Evolutionary conservation across 2,329 filamentous ascomycete genomes (phyloP), one percentile per base, ranked within the genome.

Genomic region (Fusarium sp.): DNA sequence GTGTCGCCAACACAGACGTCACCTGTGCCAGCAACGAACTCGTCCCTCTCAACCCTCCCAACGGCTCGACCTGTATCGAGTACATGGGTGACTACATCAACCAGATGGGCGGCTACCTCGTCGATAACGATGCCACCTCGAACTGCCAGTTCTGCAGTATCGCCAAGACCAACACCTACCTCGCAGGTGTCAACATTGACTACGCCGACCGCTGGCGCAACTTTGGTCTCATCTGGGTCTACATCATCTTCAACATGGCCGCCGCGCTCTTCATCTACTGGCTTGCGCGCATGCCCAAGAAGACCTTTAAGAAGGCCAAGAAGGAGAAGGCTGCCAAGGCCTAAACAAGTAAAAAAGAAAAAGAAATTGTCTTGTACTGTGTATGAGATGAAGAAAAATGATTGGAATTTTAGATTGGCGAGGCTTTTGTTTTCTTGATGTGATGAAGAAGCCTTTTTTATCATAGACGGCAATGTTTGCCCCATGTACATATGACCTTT

Each of bases 1-100:
- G 88, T 10, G 82, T 97, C 11, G 91, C 91, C 45, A 90, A 91
- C 75, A 88, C 87, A 1, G 55, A 80, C 0, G 89, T 96, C 43
- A 70, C 77, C 1, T 97, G 94, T 78, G 88, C 91, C 0, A 71
- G 77, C 21, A 92, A 91, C 76, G 94, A 97, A 78, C 84, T 88
- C 62, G 82, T 93, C 18, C 77, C 81, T 12, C 90, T 97, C 75
- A 77, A 86, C 21, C 90, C 93, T 1, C 84, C 86, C 0, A 67
- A 79, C 4, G 84, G 84, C 39, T 65, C 81, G 70, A 91, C 86
- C 0, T 95, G 92, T 76, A 76, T 67, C 2, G 74, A 87, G 21
- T 94, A 91, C 77, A 78, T 93, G 74, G 58, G 67, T 0, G 42
- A 73, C 0, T 91, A 87, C 74, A 86, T 89, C 6, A 45, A 65